Evolutionary conservation across 1,284 basidiomycete genomes (phyloP).

Genomic region (Apiotrichum montevideense): DNA sequence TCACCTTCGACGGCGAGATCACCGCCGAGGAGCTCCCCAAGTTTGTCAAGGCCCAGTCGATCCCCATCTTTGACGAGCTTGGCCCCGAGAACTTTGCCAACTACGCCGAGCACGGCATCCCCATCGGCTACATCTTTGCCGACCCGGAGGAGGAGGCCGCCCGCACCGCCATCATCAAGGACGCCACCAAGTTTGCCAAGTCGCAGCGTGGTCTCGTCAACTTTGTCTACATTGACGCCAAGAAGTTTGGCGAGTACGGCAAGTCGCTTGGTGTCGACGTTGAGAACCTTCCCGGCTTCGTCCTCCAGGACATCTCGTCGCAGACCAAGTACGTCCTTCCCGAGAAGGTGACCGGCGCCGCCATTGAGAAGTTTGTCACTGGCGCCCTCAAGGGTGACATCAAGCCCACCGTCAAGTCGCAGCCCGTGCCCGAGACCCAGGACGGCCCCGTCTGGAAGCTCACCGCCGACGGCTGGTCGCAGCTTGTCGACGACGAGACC

Average conservation of each 20-base stretch:
- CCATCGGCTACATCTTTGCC: conserved; percentile 91
- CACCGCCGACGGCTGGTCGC: conserved; percentile 85
- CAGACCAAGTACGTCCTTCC: conserved; percentile 85
- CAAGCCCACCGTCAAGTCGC: conserved; percentile 80
- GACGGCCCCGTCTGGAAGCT: conserved; percentile 76
- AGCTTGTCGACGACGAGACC: conserved; percentile 72
- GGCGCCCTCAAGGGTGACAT: conserved; percentile 70
- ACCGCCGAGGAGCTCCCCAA: conserved; percentile 59
- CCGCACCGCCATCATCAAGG: conserved; percentile 62
- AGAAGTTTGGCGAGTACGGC: conserved; percentile 92
- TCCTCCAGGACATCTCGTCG: conserved; percentile 76
- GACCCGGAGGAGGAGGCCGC: conserved; percentile 61
- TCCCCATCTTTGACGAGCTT: conserved; percentile 90
- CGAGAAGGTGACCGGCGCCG: conserved; percentile 50
- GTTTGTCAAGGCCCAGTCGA: conserved; percentile 76
- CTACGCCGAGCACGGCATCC: conserved; percentile 76
- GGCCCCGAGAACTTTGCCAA: conserved; percentile 85
- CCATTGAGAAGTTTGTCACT: conserved; percentile 57
- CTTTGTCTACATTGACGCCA: conserved; percentile 97
- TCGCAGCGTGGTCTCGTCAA: conserved; percentile 82
- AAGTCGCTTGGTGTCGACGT: conserved; percentile 80
- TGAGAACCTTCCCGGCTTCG: conserved; percentile 86
- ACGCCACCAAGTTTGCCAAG: conserved; percentile 68
- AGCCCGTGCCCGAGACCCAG: conserved; percentile 77
- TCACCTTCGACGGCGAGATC: conserved; percentile 61